Conservation (phyloP, 352 stramenopile species). For the Blastocystis sp. region DNA sequence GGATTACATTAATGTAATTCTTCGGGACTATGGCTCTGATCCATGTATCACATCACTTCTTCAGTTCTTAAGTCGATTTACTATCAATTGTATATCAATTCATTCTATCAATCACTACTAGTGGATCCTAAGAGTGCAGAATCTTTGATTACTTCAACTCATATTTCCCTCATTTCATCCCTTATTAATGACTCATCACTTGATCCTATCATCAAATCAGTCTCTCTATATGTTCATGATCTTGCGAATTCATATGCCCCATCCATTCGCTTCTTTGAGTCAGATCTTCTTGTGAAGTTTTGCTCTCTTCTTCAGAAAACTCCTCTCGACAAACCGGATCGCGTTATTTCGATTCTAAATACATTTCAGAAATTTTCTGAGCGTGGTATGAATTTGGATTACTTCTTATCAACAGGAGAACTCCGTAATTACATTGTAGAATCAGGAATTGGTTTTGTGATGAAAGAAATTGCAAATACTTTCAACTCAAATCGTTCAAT, state of each 20-base stretch:
- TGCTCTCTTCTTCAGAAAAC: neutral
- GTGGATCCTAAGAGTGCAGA: too few relatives aligned
- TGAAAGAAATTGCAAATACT: neutral
- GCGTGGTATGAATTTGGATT: neutral
- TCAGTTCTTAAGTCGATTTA: neutral
- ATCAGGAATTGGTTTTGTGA: neutral
- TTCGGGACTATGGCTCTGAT: neutral
- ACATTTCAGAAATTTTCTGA: neutral
- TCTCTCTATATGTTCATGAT: neutral
- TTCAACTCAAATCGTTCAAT: conserved; percentile 17
- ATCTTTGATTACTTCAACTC: neutral
- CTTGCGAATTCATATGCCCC: neutral
- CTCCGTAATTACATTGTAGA: neutral
- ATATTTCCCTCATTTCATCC: neutral
- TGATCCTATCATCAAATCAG: neutral
- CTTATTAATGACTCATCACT: neutral
- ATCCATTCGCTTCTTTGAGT: neutral
- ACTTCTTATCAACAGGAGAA: neutral
- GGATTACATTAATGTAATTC: neutral
- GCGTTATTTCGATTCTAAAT: neutral
- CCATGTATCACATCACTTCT: neutral
- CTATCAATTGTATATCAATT: neutral
- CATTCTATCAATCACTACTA: neutral
- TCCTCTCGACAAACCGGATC: neutral
- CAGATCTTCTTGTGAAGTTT: neutral